A percentile compares a stretch with the other conserved stretches of the same genome.
phyloP scores from a whole-genome alignment of 495 filamentous ascomycete genomes.

The Neurospora intermedia region DNA sequence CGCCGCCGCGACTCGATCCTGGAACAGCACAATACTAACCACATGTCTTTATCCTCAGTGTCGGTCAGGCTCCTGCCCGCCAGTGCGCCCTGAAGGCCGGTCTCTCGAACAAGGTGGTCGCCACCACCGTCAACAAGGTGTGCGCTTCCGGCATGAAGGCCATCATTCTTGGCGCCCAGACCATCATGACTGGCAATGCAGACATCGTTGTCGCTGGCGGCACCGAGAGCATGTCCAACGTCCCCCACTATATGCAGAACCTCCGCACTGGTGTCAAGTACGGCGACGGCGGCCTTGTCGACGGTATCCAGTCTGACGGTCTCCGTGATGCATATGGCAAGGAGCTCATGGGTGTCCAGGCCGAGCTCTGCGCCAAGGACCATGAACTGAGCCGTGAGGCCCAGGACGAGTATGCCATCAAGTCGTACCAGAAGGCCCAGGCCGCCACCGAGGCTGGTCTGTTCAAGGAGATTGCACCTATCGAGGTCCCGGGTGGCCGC shows the following conservation, averaged over 20 bases:
- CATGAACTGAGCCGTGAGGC: conserved; percentile 68
- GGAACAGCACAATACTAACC: conserved; percentile 1
- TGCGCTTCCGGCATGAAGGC: conserved; percentile 92
- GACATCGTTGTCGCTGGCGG: conserved; percentile 85
- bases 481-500: conserved; percentile 76
- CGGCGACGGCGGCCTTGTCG: conserved; percentile 74
- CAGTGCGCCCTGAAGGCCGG: conserved; percentile 87
- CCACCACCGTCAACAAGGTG: conserved; percentile 96
- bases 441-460: conserved; percentile 65
- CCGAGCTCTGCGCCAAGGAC: conserved; percentile 83
- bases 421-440: conserved; percentile 83
- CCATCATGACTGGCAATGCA: conserved; percentile 89
- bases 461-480: conserved; percentile 83
- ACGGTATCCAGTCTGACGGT: conserved; percentile 86
- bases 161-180: conserved; percentile 88
- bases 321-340: conserved; percentile 83
- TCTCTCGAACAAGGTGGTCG: conserved; percentile 63
- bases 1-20: neutral
- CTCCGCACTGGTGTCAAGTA: conserved; percentile 80
- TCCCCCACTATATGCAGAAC: conserved; percentile 87
- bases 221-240: conserved; percentile 95
- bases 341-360: conserved; percentile 89
- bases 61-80: conserved; percentile 92
- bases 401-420: conserved; percentile 90
- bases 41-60: conserved; percentile 38